Base-by-base conservation (phyloP, 2,329 filamentous ascomycete species). In the Aaosphaeria arxii region DNA sequence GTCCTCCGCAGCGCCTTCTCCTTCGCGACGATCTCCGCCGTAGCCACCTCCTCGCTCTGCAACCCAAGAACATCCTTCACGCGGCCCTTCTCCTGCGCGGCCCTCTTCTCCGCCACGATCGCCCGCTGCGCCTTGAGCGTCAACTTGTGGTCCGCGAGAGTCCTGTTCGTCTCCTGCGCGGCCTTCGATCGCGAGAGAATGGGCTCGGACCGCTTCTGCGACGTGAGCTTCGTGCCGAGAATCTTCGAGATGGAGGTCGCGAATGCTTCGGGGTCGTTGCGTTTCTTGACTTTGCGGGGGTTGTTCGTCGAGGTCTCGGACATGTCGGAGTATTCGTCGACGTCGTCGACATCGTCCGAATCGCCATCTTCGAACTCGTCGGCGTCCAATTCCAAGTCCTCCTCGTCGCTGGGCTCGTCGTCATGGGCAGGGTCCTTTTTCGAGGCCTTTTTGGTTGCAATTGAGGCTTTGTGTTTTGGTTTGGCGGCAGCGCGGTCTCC, bases 161-260 rank as follows among this genome's bases (percentile, higher is more conserved):
- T 83, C 49, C 84, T 84, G 53, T 86, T 86, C 0, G 88, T 83
- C 51, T 89, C 82, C 11, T 85, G 82, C 1, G 91, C 91, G 7
- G 81, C 81, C 52, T 83, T 84, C 67, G 87, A 92, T 62, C 94
- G 87, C 5, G 91, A 86, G 4, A 99, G 80, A n/a, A 99, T 89
- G 0, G 94, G 94, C 67, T 99, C 94, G 46, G 85, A 80, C 28
- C 91, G 87, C 66, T 90, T 90, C 31, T 87, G 82, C 6, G 83
- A 84, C 1, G 91, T 87, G 7, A 97, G 79, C 73, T 97, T 97
- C 5, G 90, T 92, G 47, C 85, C 85, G 40, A 99, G 80, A 67
- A 99, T 96, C 71, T 94, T 95, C 58, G 88, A 87, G 62, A 99
- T 90, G 44, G 91, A 96, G 1, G 87, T 95, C 28, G 92, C 89